Evolutionary conservation across 331 rosid species (phyloP), one percentile per base, ranked within the genome.

Genomic region (Acacia pycnantha): DNA sequence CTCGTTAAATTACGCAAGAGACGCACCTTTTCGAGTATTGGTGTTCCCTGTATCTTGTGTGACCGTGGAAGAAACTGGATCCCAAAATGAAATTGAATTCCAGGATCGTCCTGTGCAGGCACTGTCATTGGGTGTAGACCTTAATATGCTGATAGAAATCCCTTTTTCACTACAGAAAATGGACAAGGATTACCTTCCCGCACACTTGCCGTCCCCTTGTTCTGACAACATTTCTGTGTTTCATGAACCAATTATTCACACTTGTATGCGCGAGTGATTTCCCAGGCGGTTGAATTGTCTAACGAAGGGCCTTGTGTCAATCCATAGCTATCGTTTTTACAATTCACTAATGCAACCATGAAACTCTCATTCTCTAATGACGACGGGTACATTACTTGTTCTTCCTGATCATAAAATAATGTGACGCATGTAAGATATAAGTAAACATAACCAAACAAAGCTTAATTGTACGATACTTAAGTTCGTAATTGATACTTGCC

Each of bases 241-340:
- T 46, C 79, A 53, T 35, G 29, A 11, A 70, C 27, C 62, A 56
- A 43, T 83, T 61, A 91, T 73, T 90, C 94, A 66, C 84, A 87
- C 82, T 91, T 94, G 80, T 82, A 77, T 37, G 98, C 99, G n/a
- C 97, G 92, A 51, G 98, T 93, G 40, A 95, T 86, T 89, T 95
- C 99, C 98, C 92, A 95, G 19, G 87, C 86, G 78, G 73, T 66
- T 24, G 84, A 85, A 74, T 87, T 92, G 21, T 84, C 92, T 4
- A 15, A 84, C 76, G 77, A 13, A 18, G 87, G 75, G 73, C 84
- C 86, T 75, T 87, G 76, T 22, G 33, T 68, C 64, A 21, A 16
- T 47, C 59, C 44, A 58, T 83, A 11, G 65, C 74, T 79, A 56
- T 54, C 82, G 47, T 68, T 80, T 71, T 83, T 86, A 82, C 94